These are phyloP conservation scores for Didymella pomorum DNA, from an alignment of 2,329 filamentous ascomycete genomes.

Conservation along the genomic window DNA sequence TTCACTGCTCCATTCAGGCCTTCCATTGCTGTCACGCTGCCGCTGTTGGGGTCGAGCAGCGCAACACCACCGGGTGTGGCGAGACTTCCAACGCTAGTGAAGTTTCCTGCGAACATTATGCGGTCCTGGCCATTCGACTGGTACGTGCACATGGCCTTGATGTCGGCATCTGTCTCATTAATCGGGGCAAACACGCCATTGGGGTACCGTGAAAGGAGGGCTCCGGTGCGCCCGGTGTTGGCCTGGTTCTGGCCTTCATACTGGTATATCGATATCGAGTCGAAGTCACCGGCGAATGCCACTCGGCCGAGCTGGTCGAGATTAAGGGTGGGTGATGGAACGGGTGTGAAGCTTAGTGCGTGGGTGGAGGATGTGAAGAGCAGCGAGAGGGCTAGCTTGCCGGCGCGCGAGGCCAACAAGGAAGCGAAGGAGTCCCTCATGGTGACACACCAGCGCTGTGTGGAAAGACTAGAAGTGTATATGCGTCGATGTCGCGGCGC, in stretches of 20 bases:
- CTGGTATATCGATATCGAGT: conserved; percentile 88
- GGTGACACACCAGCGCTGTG: conserved; percentile 34
- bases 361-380: conserved; percentile 41
- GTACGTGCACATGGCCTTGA: conserved; percentile 87
- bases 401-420: conserved; percentile 48
- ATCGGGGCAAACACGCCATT: conserved; percentile 83
- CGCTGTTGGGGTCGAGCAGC: conserved; percentile 77
- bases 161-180: conserved; percentile 80
- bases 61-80: conserved; percentile 80
- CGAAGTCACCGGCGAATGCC: conserved; percentile 87
- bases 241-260: conserved; percentile 80
- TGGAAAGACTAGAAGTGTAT: conserved; percentile 32
- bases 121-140: conserved; percentile 73
- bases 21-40: conserved; percentile 74
- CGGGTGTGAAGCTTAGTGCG: conserved; percentile 63
- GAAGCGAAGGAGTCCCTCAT: conserved; percentile 51
- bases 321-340: conserved; percentile 77
- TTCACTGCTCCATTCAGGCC: conserved; percentile 85
- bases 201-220: conserved; percentile 81
- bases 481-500: conserved; percentile 22
- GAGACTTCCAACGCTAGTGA: conserved; percentile 83
- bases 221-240: conserved; percentile 74
- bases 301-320: conserved; percentile 80
- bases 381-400: conserved; percentile 48
- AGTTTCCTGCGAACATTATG: conserved; percentile 91